phyloP scores from a whole-genome alignment of 257 asterid species.

The Solanum ahanhuiri region DNA sequence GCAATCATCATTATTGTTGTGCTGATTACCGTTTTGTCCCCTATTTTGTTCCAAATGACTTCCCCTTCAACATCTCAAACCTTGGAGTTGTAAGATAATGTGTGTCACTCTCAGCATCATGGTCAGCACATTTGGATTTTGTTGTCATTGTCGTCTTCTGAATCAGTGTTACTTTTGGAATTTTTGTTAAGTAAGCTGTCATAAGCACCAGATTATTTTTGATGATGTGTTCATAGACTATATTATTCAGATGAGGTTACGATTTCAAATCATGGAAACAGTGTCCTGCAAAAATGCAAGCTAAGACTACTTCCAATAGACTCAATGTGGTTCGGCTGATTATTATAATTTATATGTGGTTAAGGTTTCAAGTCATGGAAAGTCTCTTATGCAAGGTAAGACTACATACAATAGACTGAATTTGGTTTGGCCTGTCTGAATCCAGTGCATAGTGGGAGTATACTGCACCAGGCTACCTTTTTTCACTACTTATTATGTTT shows the following conservation, averaged over 20 bases:
- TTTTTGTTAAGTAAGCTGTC: not conserved
- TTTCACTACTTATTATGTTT: conserved; percentile 2
- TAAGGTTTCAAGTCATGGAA: not conserved
- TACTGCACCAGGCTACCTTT: not conserved
- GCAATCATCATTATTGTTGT: not conserved
- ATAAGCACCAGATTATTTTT: not conserved
- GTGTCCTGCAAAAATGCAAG: not conserved
- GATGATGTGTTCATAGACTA: not conserved
- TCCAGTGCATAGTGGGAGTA: not conserved
- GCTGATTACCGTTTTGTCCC: not conserved
- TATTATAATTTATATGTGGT: not conserved
- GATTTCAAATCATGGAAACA: not conserved
- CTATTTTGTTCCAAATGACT: not conserved
- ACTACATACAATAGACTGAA: not conserved
- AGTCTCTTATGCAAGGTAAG: not conserved
- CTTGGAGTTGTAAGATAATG: not conserved
- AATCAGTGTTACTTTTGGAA: not conserved
- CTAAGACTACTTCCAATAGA: not conserved
- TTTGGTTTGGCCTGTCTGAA: not conserved
- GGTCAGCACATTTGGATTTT: not conserved
- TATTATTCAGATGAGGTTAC: not conserved
- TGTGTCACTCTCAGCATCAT: not conserved
- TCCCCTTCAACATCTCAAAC: not conserved
- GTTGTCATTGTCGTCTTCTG: not conserved
- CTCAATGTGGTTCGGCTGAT: not conserved